A percentile compares a stretch with the other conserved stretches of the same genome.
Evolutionary conservation across 2,329 filamentous ascomycete genomes (phyloP).

Genomic region (Trichoderma koningiopsis): DNA sequence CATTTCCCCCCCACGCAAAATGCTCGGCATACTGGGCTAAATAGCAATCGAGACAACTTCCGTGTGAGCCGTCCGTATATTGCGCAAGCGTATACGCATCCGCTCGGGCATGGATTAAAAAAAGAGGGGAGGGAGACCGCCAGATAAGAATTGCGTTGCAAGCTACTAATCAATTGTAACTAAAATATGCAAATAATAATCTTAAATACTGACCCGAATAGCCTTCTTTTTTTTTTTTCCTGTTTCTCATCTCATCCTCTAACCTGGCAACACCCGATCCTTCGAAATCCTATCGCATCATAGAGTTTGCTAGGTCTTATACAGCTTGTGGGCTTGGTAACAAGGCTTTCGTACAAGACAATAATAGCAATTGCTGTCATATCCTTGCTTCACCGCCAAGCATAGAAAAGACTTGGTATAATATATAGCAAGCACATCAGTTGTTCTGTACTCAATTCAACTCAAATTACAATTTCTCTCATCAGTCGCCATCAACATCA

Average conservation of each 20-base stretch:
- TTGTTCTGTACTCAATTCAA: background rate
- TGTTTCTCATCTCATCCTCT: background rate
- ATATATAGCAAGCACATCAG: background rate
- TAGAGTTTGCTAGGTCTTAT: constrained; percentile 20
- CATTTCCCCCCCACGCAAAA: background rate
- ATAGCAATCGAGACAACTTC: background rate
- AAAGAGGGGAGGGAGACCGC: background rate
- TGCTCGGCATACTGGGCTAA: background rate
- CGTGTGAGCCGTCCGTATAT: background rate
- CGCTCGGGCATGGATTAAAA: background rate
- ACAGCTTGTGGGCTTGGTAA: background rate
- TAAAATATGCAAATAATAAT: background rate
- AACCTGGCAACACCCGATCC: no score
- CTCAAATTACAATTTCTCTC: background rate
- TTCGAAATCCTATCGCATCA: no score
- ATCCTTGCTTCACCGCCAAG: background rate
- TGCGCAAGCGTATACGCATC: background rate
- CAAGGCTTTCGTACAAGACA: background rate
- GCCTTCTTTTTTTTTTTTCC: background rate
- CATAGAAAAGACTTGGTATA: background rate
- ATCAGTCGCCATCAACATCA: background rate
- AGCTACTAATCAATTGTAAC: background rate
- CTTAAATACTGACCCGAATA: background rate
- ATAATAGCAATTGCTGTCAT: background rate
- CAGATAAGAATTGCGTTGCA: background rate